Evolutionary conservation across 495 filamentous ascomycete genomes (phyloP).

Genomic region (Gamarada debralockiae): DNA sequence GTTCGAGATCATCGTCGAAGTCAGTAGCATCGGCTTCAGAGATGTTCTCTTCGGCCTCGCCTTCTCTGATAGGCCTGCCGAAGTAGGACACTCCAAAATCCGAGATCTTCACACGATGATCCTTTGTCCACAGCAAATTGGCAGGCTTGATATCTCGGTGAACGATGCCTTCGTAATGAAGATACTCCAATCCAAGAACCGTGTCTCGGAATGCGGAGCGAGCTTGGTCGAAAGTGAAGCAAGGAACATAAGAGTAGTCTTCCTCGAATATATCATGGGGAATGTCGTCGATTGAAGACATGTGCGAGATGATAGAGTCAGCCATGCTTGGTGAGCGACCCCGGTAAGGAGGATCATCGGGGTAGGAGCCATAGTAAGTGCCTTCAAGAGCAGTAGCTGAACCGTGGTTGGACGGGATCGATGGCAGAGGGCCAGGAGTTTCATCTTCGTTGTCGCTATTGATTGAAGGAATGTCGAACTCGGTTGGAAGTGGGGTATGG

Average conservation of each 20-base stretch:
- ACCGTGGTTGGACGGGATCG: conserved; percentile 34
- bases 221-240: conserved; percentile 82
- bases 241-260: conserved; percentile 85
- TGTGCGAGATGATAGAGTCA: conserved; percentile 58
- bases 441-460: conserved; percentile 42
- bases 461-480: conserved; percentile 35
- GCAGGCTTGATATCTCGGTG: conserved; percentile 98
- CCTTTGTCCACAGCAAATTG: conserved; percentile 86
- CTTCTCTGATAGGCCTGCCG: conserved; percentile 73
- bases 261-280: conserved; percentile 62
- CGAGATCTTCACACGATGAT: conserved; percentile 94
- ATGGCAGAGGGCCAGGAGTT: conserved; percentile 37
- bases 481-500: conserved; percentile 28
- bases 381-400: conserved; percentile 62
- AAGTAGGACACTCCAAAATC: conserved; percentile 99
- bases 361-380: conserved; percentile 70
- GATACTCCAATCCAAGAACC: conserved; percentile 87
- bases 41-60: conserved; percentile 72
- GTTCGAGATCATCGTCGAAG: conserved; percentile 84
- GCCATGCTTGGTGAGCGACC: conserved; percentile 58
- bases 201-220: conserved; percentile 89
- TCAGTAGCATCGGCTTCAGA: conserved; percentile 81
- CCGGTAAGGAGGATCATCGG: conserved; percentile 46
- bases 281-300: conserved; percentile 50
- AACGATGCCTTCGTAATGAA: conserved; percentile 95